Base-by-base conservation (phyloP, 176 grass and related monocot genomes). In the Aegilops bicornis region DNA sequence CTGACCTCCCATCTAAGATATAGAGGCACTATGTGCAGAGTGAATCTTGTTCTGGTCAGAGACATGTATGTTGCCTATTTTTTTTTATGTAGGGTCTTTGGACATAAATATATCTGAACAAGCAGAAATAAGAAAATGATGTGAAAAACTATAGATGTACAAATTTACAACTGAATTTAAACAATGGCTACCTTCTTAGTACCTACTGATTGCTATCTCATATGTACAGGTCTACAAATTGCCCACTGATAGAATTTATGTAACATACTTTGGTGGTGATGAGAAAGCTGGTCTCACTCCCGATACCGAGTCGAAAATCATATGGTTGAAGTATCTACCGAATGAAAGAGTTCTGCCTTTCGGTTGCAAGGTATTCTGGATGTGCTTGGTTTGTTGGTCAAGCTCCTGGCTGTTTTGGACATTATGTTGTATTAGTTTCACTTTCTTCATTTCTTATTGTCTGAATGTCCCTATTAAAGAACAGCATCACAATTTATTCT, bases 321-420 rank as follows among this genome's bases (percentile, higher is more conserved):
- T 95, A 43, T 98, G 96, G 96, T 83, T 92, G 50, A 92, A 85
- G 31, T 95, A 95, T 83, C 88, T 98, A 78, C 90, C 89, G 0
- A 42, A 86, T n/a, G 88, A 83, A 43, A 92, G 91, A 66, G 91
- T 98, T 40, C 59, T 98, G 7, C 96, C 96, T 84, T 98, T 98
- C 29, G 96, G 91, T 14, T 98, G 91, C 88, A 98, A 94, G 91
- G 95, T 98, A 91, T 61, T 45, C 7, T 52, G 65, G 19, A 43
- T 88, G 13, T 75, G 8, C 8, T 71, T 20, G 8, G 25, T 78
- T 82, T 62, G 1, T 73, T 79, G 81, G 50, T 88, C 11, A 67
- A 76, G 43, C 6, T 16, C 69, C 43, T 76, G 10, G 45, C 47
- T 32, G 0, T 77, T 76, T 77, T 64, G 62, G 69, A 43, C 69